A percentile compares a stretch with the other conserved stretches of the same genome.
Conservation (phyloP, 192 early-diverging fungal genomes). For the Coemansia erecta region DNA sequence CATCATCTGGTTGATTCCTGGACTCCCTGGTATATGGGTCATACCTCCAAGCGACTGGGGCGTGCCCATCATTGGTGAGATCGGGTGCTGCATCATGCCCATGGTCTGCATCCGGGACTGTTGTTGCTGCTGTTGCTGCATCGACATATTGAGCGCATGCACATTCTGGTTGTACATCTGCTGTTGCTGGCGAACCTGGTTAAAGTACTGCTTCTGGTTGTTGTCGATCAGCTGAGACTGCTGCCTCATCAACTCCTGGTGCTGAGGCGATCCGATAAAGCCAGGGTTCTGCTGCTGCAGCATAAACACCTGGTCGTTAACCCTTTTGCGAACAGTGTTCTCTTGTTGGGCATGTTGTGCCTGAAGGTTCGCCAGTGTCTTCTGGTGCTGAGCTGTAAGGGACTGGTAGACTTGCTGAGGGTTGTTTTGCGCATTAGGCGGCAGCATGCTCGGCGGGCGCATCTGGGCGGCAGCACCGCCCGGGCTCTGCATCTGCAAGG, state of each 20-base stretch:
- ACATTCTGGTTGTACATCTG: conserved; percentile 36
- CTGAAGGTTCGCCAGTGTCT: conserved; percentile 33
- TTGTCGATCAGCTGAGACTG: conserved; percentile 45
- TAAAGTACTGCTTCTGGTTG: conserved; percentile 29
- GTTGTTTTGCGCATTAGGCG: conserved; percentile 2
- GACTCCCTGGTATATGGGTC: conserved; percentile 1
- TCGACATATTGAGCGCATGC: conserved; percentile 24
- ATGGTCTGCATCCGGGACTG: conserved; percentile 8
- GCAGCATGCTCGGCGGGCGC: conserved; percentile 3
- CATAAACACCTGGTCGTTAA: conserved; percentile 18
- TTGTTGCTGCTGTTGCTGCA: conserved; percentile 32
- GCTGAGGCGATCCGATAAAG: conserved; percentile 32
- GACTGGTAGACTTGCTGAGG: conserved; percentile 24
- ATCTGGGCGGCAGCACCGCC: not conserved
- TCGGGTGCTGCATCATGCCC: conserved; percentile 9
- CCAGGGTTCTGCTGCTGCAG: conserved; percentile 41
- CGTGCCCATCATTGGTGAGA: not conserved
- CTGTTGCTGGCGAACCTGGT: conserved; percentile 30
- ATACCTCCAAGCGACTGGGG: not conserved
- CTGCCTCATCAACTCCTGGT: conserved; percentile 40
- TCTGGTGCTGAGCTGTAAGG: conserved; percentile 30
- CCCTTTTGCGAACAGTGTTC: conserved; percentile 28
- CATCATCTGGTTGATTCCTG: conserved; percentile 17
- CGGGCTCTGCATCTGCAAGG: not conserved
- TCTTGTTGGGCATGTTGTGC: conserved; percentile 36